Percentiles rank a stretch among this genome's conserved stretches.
These are phyloP conservation scores for Pseudogymnoascus sp. DNA, from an alignment of 2,329 filamentous ascomycete genomes.

Conservation along the genomic window DNA sequence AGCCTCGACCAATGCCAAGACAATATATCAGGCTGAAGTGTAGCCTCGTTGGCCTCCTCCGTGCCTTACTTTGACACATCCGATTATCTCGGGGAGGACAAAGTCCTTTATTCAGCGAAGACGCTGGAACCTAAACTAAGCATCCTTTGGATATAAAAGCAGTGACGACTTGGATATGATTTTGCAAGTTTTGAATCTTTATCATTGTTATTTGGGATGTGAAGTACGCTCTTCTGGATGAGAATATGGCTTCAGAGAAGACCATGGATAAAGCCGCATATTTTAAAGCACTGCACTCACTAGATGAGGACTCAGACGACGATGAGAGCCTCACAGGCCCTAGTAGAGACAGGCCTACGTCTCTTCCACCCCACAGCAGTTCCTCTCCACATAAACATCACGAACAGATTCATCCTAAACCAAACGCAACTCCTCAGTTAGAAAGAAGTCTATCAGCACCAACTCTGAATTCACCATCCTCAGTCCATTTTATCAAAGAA, in stretches of 20 bases:
- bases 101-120: background rate
- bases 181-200: background rate
- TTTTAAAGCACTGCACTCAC: slow-evolving; percentile 21
- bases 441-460: slow-evolving; percentile 9
- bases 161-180: background rate
- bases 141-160: slow-evolving; percentile 4
- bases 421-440: background rate
- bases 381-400: slow-evolving; percentile 32
- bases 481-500: slow-evolving; percentile 3
- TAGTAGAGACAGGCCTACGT: slow-evolving; percentile 4
- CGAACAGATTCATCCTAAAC: slow-evolving; percentile 15
- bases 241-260: background rate
- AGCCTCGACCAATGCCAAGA: background rate
- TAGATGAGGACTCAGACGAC: slow-evolving; percentile 24
- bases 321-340: slow-evolving; percentile 18
- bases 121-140: slow-evolving; percentile 5
- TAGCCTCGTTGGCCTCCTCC: background rate
- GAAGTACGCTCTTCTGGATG: background rate
- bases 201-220: background rate
- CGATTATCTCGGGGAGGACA: background rate
- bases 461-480: background rate
- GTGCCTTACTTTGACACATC: slow-evolving; percentile 1
- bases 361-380: slow-evolving; percentile 30
- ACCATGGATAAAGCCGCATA: slow-evolving; percentile 13
- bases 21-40: background rate